Evolutionary conservation across 2,329 filamentous ascomycete genomes (phyloP), one percentile per base, ranked within the genome.

Genomic region (Stagonosporopsis cucurbitacearum): DNA sequence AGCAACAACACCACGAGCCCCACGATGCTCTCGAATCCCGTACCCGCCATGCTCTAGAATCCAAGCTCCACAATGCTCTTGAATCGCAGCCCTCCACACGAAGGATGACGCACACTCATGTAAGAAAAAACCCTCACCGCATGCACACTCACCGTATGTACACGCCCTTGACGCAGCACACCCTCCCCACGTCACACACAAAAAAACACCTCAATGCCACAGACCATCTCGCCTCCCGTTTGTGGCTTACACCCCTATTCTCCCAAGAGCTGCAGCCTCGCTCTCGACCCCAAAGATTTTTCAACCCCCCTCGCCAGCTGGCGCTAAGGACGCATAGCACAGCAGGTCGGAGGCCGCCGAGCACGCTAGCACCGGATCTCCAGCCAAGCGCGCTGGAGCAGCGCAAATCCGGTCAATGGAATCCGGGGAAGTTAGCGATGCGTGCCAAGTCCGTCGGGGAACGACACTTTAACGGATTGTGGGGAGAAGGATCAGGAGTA

Each of bases 391-490:
- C 26, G 25, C 26, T 19, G 41, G 9, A 12, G 19, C 46, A 17
- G 19, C 20, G 53, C 47, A 44, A 35, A 51, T 51, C 53, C 53
- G 53, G 53, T 51, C 30, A 48, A 39, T 26, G 42, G n/a, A 51
- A 51, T 56, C 53, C 53, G 53, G 53, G 47, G 53, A 51, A 56
- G 33, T 28, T 41, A 54, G 36, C 47, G 41, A 50, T 17, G 11
- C 15, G 23, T 13, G 48, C 53, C 53, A 56, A 56, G 53, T 40
- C 53, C 53, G 53, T 47, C 53, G 53, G 53, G 19, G 53, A 56
- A 56, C 53, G 6, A 43, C 41, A 55, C 36, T 42, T 28, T 4
- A 42, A 42, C 53, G 47, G 53, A 15, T n/a, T 40, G 5, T 36
- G 35, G 42, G 22, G 17, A 19, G 35, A 19, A 17, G 44, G 44